Percentiles rank a stretch among this genome's conserved stretches.
phyloP scores from a whole-genome alignment of 1,284 basidiomycete species.

The Termitomyces sp. region DNA sequence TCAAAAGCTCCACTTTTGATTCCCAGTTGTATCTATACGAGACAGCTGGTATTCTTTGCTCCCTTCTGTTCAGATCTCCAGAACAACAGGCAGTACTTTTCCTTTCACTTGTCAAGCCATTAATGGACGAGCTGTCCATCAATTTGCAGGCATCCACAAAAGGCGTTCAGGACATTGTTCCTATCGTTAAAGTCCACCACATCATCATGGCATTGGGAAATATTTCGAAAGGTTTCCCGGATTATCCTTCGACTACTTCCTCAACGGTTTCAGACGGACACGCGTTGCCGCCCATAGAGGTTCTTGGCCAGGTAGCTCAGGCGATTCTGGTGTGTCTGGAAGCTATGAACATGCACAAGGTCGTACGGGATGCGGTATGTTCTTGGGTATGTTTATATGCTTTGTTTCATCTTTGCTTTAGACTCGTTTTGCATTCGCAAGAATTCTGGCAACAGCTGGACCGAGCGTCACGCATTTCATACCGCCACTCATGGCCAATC shows the following conservation, averaged over 20 bases:
- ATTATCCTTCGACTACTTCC: constrained; percentile 67
- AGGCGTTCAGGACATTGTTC: constrained; percentile 57
- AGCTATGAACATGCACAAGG: constrained; percentile 82
- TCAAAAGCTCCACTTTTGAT: constrained; percentile 75
- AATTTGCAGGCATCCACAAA: constrained; percentile 59
- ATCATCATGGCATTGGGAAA: constrained; percentile 93
- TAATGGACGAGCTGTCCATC: constrained; percentile 73
- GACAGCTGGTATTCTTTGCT: constrained; percentile 82
- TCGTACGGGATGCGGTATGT: constrained; percentile 90
- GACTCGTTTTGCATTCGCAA: constrained; percentile 93
- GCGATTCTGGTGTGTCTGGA: constrained; percentile 86
- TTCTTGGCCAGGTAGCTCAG: constrained; percentile 87
- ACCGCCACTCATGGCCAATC: constrained; percentile 81
- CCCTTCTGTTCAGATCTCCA: constrained; percentile 63
- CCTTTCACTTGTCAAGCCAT: constrained; percentile 75
- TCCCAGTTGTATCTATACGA: constrained; percentile 96
- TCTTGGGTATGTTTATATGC: constrained; percentile 1
- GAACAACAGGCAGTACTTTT: constrained; percentile 74
- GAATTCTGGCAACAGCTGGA: constrained; percentile 68
- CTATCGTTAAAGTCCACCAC: constrained; percentile 91
- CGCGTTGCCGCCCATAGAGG: constrained; percentile 70
- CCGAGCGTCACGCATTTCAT: constrained; percentile 79
- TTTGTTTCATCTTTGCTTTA: constrained; percentile 25
- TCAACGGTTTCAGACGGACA: constrained; percentile 55
- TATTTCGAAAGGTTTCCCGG: constrained; percentile 96